phyloP scores from a whole-genome alignment of 768 basidiomycete species.

The Goffeauzyma gilvescens region DNA sequence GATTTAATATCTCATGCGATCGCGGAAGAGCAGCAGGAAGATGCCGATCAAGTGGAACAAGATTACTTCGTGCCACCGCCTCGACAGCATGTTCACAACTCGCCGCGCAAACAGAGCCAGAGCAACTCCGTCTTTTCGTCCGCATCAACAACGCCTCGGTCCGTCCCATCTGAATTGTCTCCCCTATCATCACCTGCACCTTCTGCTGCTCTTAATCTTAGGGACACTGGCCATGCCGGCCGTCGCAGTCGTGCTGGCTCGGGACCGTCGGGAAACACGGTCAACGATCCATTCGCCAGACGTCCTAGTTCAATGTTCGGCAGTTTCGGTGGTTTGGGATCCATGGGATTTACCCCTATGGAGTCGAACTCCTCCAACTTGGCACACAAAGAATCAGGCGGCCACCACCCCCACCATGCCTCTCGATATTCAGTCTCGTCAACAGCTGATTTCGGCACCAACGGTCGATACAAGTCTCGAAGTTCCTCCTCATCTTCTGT shows the following conservation, averaged over 20 bases:
- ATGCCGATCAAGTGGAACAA: not conserved
- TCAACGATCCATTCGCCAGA: slow-evolving; percentile 7
- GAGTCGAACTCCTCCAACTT: not conserved
- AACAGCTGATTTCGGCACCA: not conserved
- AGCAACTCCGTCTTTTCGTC: too few species aligned
- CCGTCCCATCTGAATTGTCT: not conserved
- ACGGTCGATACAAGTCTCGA: slow-evolving; percentile 1
- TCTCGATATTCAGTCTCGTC: not conserved
- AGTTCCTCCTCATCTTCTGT: slow-evolving; percentile 4
- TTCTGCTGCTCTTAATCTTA: too few species aligned
- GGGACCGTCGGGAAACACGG: not conserved
- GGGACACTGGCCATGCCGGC: too few species aligned
- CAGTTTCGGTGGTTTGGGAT: slow-evolving; percentile 3
- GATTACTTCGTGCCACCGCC: not conserved
- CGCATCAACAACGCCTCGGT: not conserved
- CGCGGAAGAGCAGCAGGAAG: slow-evolving; percentile 2
- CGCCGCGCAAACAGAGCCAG: not conserved
- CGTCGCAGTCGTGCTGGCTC: not conserved
- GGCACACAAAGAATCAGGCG: not conserved
- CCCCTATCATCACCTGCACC: not conserved
- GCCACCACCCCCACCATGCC: not conserved
- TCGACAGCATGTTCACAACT: not conserved
- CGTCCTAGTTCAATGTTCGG: slow-evolving; percentile 7
- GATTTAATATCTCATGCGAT: not conserved
- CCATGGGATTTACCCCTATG: slow-evolving; percentile 3